Evolutionary conservation across 306 rosid genomes (phyloP), one percentile per base, ranked within the genome.

Genomic region (Albizia julibrissin): DNA sequence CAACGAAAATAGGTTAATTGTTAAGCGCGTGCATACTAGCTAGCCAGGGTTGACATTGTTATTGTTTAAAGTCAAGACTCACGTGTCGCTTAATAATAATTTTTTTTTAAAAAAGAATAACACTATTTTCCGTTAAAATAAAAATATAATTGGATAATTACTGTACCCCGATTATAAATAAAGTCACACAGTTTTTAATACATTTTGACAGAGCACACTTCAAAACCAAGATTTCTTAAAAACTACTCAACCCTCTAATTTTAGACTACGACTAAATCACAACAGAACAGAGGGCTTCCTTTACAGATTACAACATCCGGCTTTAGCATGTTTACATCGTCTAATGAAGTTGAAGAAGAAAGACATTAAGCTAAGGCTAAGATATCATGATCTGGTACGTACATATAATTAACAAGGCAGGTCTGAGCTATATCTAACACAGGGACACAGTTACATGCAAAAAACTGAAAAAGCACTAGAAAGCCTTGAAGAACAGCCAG

Each of bases 401-500:
- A 26, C 69, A 62, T 13, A 21, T 19, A n/a, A 56, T 56, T 15
- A 47, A 47, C 16, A 47, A 47, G 46, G 72, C 72, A 37, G 70
- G 47, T 10, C 46, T 34, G 10, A 18, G 10, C 15, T 13, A 24
- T 42, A 5, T 69, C 33, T 40, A n/a, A 42, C 52, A 40, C 6
- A n/a, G 19, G 5, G 18, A 67, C 46, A 50, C 37, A 34, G 7
- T 70, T 1, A 21, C 72, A 61, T 61, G 34, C 67, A 68, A 3
- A 68, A n/a, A n/a, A n/a, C n/a, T n/a, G n/a, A n/a, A n/a, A 22
- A 3, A 68, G 10, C 7, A 21, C 62, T 40, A 70, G 27, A 59
- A 75, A 56, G 52, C 59, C 77, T 79, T 81, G 86, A 81, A 40
- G 73, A 91, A 88, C 84, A 89, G 73, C 97, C 97, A 88, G 74